Percentiles rank a stretch among this genome's conserved stretches.
Evolutionary conservation across 805 yeast species (phyloP).

Genomic region (Pichia insulana): DNA sequence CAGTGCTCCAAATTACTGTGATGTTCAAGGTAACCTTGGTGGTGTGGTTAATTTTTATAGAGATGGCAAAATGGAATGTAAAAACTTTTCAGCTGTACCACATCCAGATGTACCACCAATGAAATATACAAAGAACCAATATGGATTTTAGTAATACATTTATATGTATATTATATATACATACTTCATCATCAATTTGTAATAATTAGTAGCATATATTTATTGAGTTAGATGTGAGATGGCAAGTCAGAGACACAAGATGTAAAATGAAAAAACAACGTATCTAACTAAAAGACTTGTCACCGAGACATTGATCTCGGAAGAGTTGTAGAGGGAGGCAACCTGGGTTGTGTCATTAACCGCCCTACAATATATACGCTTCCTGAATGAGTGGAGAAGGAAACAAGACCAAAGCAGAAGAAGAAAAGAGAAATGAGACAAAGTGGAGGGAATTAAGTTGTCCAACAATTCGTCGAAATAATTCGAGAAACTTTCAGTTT

Average conservation of each 20-base stretch:
- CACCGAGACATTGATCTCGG: slow-evolving; percentile 20
- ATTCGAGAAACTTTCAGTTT: no score
- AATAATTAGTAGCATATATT: background rate
- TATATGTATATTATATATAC: no score
- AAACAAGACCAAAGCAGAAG: slow-evolving; percentile 4
- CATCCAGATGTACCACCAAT: slow-evolving; percentile 92
- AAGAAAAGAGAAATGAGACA: background rate
- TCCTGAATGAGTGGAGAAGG: slow-evolving; percentile 27
- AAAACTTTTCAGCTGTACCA: slow-evolving; percentile 69
- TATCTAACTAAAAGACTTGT: background rate
- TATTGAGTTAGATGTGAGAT: background rate
- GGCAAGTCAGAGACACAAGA: background rate
- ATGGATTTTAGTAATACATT: slow-evolving; percentile 25
- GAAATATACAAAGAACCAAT: slow-evolving; percentile 63
- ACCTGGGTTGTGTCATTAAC: slow-evolving; percentile 27
- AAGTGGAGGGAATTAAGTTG: no score
- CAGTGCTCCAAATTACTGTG: slow-evolving; percentile 97
- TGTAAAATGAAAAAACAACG: background rate
- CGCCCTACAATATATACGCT: slow-evolving; percentile 34
- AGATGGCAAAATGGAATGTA: slow-evolving; percentile 33
- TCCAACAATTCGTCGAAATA: no score
- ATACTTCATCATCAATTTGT: background rate
- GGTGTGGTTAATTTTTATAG: slow-evolving; percentile 65
- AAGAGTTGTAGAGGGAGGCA: slow-evolving; percentile 33
- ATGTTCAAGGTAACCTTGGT: slow-evolving; percentile 81